Conservation (phyloP, 305 asterid species). For the Plantago coronopus region DNA sequence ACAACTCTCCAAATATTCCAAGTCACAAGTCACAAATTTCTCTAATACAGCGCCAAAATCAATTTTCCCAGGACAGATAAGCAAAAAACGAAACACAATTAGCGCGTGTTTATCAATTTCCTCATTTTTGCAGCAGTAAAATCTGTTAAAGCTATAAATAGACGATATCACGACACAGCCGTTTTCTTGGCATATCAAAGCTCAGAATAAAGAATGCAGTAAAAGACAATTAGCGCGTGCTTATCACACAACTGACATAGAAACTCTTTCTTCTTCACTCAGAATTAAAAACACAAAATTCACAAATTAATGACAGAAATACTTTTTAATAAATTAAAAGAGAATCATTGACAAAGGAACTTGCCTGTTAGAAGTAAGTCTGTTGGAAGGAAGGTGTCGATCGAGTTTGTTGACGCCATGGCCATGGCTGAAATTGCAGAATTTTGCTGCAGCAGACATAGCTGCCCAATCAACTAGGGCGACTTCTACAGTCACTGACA, state of each 20-base stretch:
- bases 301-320: background rate
- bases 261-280: too few species aligned
- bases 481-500: background rate
- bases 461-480: background rate
- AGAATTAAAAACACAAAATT: background rate
- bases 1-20: too few species aligned
- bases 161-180: too few species aligned
- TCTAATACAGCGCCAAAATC: too few species aligned
- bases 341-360: background rate
- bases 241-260: too few species aligned
- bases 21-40: too few species aligned
- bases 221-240: too few species aligned
- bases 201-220: background rate
- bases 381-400: background rate
- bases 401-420: slow-evolving; percentile 2
- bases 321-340: background rate
- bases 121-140: too few species aligned
- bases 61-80: too few species aligned
- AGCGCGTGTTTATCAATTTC: too few species aligned
- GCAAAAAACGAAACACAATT: too few species aligned
- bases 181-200: background rate
- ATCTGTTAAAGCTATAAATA: too few species aligned
- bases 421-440: slow-evolving; percentile 1
- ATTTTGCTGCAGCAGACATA: background rate
- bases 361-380: background rate